Evolutionary conservation across 305 asterid genomes (phyloP), one percentile per base, ranked within the genome.

Genomic region (Salvia sclarea): DNA sequence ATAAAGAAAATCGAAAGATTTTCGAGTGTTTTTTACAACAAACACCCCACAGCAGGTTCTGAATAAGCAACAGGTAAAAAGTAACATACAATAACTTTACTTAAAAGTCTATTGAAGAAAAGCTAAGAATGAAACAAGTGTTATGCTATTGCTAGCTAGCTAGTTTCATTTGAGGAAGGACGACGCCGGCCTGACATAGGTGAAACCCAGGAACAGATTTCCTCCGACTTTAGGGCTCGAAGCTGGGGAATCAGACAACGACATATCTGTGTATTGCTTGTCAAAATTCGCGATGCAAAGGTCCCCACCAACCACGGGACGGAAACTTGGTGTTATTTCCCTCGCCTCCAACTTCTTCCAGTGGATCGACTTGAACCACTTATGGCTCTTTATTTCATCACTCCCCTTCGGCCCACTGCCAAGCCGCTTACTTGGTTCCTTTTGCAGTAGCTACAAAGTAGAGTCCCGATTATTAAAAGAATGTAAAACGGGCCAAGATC

Each of bases 261-360:
- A 65, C 95, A 88, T 88, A n/a, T 85, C 85, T 0, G 92, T 88
- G 79, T 78, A 88, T 17, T 80, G 71, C 62, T 69, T 62, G 43
- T 88, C 92, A 20, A 88, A 88, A 76, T 88, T 86, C n/a, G 92
- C 92, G 35, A 80, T 76, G 54, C 95, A 88, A 68, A 84, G 86
- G 59, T 74, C 66, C 53, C 95, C 92, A 13, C 80, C 84, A 38
- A 88, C 83, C 64, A 75, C 81, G 38, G 92, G 95, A 14, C 80
- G 77, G 68, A 88, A 88, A 63, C 82, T 84, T 44, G 90, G 95
- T 25, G 64, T 69, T 7, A 86, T 73, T 53, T 68, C 88, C 74
- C 88, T 70, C 2, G 76, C 79, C 55, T 86, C 90, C 75, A 88
- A 59, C 68, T 81, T 88, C 79, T 66, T 88, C 95, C 92, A 88